phyloP scores from a whole-genome alignment of 2,329 filamentous ascomycete species.

The Fusarium irregulare region DNA sequence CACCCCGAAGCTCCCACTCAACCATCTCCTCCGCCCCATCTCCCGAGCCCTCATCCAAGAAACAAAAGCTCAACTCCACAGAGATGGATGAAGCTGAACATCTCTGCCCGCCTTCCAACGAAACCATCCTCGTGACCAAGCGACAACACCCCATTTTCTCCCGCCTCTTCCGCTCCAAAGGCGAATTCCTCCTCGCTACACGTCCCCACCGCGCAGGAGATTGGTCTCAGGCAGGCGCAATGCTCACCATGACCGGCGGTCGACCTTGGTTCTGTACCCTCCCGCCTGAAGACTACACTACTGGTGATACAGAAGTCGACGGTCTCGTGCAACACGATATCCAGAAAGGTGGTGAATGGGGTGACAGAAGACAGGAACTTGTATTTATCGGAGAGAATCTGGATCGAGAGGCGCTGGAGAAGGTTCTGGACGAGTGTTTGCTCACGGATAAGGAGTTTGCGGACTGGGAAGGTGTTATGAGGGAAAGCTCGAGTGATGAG shows the following conservation, averaged over 20 bases:
- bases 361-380: constrained; percentile 76
- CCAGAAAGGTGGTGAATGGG: constrained; percentile 69
- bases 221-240: constrained; percentile 73
- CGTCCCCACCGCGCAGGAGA: constrained; percentile 66
- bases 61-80: constrained; percentile 25
- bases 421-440: constrained; percentile 69
- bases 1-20: constrained; percentile 41
- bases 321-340: constrained; percentile 63
- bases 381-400: constrained; percentile 79
- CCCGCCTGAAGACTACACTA: constrained; percentile 61
- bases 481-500: constrained; percentile 42
- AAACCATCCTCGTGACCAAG: constrained; percentile 65
- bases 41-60: constrained; percentile 23
- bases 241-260: constrained; percentile 69
- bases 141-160: constrained; percentile 63
- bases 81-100: constrained; percentile 40
- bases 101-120: constrained; percentile 53
- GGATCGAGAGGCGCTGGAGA: constrained; percentile 62
- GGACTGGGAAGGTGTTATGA: constrained; percentile 65
- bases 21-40: constrained; percentile 43
- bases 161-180: constrained; percentile 72
- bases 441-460: constrained; percentile 69
- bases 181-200: constrained; percentile 69
- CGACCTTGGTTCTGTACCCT: constrained; percentile 70
- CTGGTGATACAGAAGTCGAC: constrained; percentile 60